Evolutionary conservation across 257 asterid genomes (phyloP).

Genomic region (Ocimum tenuiflorum): DNA sequence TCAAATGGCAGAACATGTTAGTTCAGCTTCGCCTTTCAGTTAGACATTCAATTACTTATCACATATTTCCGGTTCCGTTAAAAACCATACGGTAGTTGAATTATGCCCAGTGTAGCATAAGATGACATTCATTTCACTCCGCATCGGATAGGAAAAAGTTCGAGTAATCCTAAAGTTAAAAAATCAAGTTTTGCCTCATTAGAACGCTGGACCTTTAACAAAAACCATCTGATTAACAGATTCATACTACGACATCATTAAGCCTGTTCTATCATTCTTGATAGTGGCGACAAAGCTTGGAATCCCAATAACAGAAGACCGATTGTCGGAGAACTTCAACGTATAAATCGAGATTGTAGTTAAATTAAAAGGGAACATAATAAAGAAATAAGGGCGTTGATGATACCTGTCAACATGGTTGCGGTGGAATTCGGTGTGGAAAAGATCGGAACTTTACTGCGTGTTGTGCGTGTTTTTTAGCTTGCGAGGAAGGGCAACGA

Average conservation of each 20-base stretch:
- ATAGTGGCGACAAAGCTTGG: not conserved
- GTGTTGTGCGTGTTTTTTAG: constrained; percentile 32
- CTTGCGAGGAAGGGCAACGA: constrained; percentile 40
- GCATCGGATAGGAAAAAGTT: not conserved
- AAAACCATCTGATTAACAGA: not conserved
- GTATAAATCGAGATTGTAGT: constrained; percentile 5
- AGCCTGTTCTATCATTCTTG: not conserved
- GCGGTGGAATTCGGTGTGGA: constrained; percentile 2
- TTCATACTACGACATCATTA: not conserved
- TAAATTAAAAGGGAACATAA: not conserved
- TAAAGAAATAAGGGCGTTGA: not conserved
- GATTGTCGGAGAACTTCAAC: not conserved
- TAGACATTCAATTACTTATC: not conserved
- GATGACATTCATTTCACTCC: constrained; percentile 1
- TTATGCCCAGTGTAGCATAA: not conserved
- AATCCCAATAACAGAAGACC: not conserved
- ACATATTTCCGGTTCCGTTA: not conserved
- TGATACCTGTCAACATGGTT: constrained; percentile 42
- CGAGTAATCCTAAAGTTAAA: not conserved
- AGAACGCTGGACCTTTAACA: constrained; percentile 1
- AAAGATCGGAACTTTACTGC: constrained; percentile 24
- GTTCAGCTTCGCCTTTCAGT: constrained; percentile 18
- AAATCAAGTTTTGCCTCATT: constrained; percentile 4
- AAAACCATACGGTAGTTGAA: not conserved
- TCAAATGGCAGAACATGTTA: not conserved